Evolutionary conservation across 768 basidiomycete species (phyloP).

Genomic region (Lentinus tigrinus): DNA sequence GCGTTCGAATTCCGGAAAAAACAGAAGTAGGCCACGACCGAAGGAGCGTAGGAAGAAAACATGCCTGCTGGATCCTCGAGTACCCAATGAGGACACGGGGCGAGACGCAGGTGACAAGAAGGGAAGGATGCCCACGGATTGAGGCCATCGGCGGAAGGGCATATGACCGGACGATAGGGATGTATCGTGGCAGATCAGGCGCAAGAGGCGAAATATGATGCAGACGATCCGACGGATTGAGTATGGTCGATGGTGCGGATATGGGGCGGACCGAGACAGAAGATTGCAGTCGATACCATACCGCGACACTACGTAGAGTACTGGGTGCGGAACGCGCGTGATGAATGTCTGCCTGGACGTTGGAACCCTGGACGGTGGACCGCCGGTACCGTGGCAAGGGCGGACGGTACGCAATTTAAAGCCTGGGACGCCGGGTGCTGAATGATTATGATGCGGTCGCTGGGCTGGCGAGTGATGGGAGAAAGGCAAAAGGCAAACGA

Average conservation of each 20-base stretch:
- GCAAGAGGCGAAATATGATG: slow-evolving; percentile 4
- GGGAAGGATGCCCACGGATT: not conserved
- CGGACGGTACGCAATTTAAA: too few relatives aligned
- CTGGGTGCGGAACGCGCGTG: too few relatives aligned
- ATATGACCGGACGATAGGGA: slow-evolving; percentile 11
- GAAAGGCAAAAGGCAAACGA: too few relatives aligned
- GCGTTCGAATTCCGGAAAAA: slow-evolving; percentile 6
- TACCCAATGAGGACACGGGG: not conserved
- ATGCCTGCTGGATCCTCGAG: slow-evolving; percentile 10
- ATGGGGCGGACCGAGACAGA: slow-evolving; percentile 3
- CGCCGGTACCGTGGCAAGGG: too few relatives aligned
- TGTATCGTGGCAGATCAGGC: slow-evolving; percentile 18
- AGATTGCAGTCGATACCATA: not conserved
- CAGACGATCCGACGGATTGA: slow-evolving; percentile 14
- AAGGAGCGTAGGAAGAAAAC: not conserved
- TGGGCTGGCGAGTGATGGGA: too few relatives aligned
- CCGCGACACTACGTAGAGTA: too few relatives aligned
- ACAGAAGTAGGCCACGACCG: slow-evolving; percentile 5
- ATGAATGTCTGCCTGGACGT: too few relatives aligned
- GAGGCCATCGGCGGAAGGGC: slow-evolving; percentile 1
- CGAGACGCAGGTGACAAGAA: slow-evolving; percentile 6
- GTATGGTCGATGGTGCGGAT: slow-evolving; percentile 11
- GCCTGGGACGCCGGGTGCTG: too few relatives aligned
- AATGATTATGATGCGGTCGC: too few relatives aligned
- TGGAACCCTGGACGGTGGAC: too few relatives aligned